Percentiles rank a stretch among this genome's conserved stretches.
Evolutionary conservation across 169 alveolate species (phyloP).

Genomic region (Cryptosporidium xiaoi): DNA sequence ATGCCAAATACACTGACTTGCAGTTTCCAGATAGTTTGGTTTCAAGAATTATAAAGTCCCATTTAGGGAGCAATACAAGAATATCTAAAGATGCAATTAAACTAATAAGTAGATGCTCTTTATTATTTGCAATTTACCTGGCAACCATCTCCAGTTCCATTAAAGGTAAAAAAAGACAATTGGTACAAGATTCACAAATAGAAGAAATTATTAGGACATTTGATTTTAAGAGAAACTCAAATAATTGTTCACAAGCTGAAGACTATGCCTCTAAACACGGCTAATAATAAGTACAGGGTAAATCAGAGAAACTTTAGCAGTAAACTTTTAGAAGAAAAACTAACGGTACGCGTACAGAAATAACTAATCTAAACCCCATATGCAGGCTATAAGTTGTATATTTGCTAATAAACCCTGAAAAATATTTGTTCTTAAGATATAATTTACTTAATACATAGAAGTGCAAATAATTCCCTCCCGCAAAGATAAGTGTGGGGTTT

Average conservation of each 20-base stretch:
- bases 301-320: too few relatives aligned
- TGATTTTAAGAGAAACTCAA: background rate
- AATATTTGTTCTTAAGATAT: too few relatives aligned
- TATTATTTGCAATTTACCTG: constrained; percentile 51
- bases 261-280: too few relatives aligned
- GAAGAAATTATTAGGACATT: constrained; percentile 5
- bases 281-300: too few relatives aligned
- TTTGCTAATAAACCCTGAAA: too few relatives aligned
- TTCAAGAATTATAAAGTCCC: constrained; percentile 27
- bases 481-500: too few relatives aligned
- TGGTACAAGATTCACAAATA: constrained; percentile 21
- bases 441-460: background rate
- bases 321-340: too few relatives aligned
- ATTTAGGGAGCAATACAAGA: constrained; percentile 1
- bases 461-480: too few relatives aligned
- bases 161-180: background rate
- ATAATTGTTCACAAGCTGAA: too few relatives aligned
- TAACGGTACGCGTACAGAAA: too few relatives aligned
- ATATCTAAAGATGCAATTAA: constrained; percentile 32
- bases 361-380: too few relatives aligned
- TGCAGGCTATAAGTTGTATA: too few relatives aligned
- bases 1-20: background rate
- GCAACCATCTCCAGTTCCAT: constrained; percentile 33
- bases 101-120: constrained; percentile 36
- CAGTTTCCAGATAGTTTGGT: constrained; percentile 20